phyloP scores from a whole-genome alignment of 2,329 filamentous ascomycete species.

The Didymella arachidicola region DNA sequence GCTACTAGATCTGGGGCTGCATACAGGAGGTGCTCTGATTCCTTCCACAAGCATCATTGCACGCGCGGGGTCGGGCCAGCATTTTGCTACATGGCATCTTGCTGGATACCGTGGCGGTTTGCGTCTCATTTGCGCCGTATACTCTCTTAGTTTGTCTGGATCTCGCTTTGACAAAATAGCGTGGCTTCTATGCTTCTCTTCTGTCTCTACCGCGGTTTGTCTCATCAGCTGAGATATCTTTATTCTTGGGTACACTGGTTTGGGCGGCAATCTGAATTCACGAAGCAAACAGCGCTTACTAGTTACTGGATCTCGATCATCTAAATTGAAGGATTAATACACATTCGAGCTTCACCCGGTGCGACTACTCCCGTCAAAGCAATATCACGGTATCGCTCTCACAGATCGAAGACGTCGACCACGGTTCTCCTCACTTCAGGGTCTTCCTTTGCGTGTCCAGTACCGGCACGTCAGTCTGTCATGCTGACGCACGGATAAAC shows the following conservation, averaged over 20 bases:
- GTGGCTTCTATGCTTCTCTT: slow-evolving; percentile 21
- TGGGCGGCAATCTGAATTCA: slow-evolving; percentile 33
- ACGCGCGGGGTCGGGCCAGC: slow-evolving; percentile 32
- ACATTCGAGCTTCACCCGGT: slow-evolving; percentile 14
- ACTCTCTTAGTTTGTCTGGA: slow-evolving; percentile 17
- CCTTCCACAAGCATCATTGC: slow-evolving; percentile 33
- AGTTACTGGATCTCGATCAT: slow-evolving; percentile 18
- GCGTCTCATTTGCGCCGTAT: slow-evolving; percentile 30
- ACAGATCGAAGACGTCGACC: slow-evolving; percentile 9
- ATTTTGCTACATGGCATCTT: slow-evolving; percentile 36
- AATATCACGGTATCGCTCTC: not conserved
- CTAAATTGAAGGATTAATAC: slow-evolving; percentile 24
- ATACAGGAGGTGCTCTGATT: slow-evolving; percentile 37
- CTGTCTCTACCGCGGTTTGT: slow-evolving; percentile 26
- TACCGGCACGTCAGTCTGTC: slow-evolving; percentile 9
- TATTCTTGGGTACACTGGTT: slow-evolving; percentile 23
- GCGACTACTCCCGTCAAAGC: slow-evolving; percentile 2
- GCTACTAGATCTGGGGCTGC: slow-evolving; percentile 40
- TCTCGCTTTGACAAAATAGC: slow-evolving; percentile 17
- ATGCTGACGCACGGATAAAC: slow-evolving; percentile 5
- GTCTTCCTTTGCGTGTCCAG: slow-evolving; percentile 3
- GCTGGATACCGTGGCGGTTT: slow-evolving; percentile 36
- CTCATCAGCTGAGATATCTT: slow-evolving; percentile 1
- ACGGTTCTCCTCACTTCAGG: slow-evolving; percentile 10
- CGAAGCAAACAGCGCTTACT: slow-evolving; percentile 27